Percentiles rank a stretch among this genome's conserved stretches.
These are phyloP conservation scores for Phylloporus scabripes DNA, from an alignment of 768 basidiomycete species.

Conservation along the genomic window DNA sequence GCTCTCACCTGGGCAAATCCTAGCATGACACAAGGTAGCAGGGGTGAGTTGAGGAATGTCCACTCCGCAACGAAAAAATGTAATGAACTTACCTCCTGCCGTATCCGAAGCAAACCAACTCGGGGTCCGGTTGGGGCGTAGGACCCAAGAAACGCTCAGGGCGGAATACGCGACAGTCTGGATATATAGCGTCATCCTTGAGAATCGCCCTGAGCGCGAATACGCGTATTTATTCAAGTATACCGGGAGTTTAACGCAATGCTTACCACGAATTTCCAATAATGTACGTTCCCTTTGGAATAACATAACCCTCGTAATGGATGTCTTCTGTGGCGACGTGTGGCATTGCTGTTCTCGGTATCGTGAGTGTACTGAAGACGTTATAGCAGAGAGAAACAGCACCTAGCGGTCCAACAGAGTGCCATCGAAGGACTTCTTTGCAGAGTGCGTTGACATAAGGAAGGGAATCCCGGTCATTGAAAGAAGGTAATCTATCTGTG, in stretches of 20 bases:
- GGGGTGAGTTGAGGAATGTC: background rate
- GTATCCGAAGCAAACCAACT: slow-evolving; percentile 21
- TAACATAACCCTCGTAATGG: slow-evolving; percentile 7
- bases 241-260: background rate
- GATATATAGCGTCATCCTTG: slow-evolving; percentile 40
- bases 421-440: slow-evolving; percentile 26
- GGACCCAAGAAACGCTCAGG: slow-evolving; percentile 33
- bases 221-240: slow-evolving; percentile 1
- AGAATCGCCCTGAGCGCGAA: slow-evolving; percentile 43
- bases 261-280: slow-evolving; percentile 25
- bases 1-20: slow-evolving; percentile 20
- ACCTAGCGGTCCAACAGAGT: slow-evolving; percentile 15
- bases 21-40: background rate
- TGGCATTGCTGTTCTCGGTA: slow-evolving; percentile 1
- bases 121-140: slow-evolving; percentile 16
- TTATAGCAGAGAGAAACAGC: slow-evolving; percentile 16
- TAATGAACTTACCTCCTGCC: slow-evolving; percentile 25
- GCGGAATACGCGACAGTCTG: slow-evolving; percentile 28
- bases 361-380: background rate
- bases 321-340: slow-evolving; percentile 22
- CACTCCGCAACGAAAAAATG: too few relatives aligned
- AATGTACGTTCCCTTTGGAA: slow-evolving; percentile 23
- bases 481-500: slow-evolving; percentile 16
- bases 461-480: slow-evolving; percentile 20
- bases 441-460: slow-evolving; percentile 24